Percentiles rank a stretch among this genome's conserved stretches.
Conservation (phyloP, 2,329 filamentous ascomycete species). For the Fusarium palustre region DNA sequence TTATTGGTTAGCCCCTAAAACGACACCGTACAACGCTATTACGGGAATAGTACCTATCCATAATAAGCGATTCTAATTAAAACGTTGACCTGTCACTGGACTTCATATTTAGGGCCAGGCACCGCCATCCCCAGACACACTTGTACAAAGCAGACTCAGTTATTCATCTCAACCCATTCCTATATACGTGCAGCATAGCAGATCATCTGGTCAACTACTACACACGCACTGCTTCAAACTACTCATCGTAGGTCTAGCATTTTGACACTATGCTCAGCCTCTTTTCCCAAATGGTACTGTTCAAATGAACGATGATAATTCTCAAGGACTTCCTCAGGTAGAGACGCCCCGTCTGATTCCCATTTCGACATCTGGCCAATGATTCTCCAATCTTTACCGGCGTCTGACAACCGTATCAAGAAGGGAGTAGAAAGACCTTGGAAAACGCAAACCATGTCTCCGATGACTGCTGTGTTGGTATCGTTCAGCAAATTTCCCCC, state of each 20-base stretch:
- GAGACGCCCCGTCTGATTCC: neutral
- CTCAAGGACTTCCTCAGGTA: neutral
- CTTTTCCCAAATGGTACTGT: fast-evolving
- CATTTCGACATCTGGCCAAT: neutral
- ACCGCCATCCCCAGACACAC: neutral
- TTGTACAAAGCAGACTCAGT: no score
- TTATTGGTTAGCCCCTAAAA: neutral
- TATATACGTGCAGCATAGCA: neutral
- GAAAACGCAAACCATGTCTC: constrained; percentile 13
- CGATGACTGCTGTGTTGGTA: fast-evolving
- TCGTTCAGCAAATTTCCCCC: neutral
- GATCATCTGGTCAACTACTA: neutral
- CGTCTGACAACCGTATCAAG: fast-evolving
- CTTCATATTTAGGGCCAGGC: fast-evolving
- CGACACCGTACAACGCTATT: neutral
- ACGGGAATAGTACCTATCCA: neutral
- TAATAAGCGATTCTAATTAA: no score
- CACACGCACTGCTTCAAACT: fast-evolving
- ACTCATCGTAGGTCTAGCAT: neutral
- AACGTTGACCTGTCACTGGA: neutral
- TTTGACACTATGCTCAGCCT: fast-evolving
- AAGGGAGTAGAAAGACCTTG: neutral
- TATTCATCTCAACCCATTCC: neutral
- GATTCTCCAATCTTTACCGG: fast-evolving
- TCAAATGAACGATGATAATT: neutral